Percentiles rank a stretch among this genome's conserved stretches.
phyloP scores from a whole-genome alignment of 2,329 filamentous ascomycete species.

The Leptosphaerulina australis region DNA sequence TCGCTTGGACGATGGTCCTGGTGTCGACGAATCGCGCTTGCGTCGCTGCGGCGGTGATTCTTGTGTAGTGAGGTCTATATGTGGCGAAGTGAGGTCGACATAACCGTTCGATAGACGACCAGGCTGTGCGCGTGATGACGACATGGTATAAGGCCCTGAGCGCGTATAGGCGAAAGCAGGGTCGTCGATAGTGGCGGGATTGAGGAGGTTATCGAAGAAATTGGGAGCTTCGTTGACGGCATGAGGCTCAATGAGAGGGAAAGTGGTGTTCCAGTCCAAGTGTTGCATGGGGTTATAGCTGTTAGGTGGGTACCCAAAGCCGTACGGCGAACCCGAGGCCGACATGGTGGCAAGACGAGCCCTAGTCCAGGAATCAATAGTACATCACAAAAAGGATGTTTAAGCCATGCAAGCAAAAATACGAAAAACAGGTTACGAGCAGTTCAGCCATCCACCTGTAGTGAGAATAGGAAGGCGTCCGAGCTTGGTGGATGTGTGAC shows the following conservation, averaged over 20 bases:
- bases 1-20: conserved; percentile 44
- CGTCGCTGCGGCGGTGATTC: conserved; percentile 30
- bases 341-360: conserved; percentile 15
- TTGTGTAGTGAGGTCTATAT: conserved; percentile 18
- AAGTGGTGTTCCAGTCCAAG: neutral
- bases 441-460: neutral
- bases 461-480: conserved; percentile 11
- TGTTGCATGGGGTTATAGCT: neutral
- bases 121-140: conserved; percentile 23
- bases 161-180: conserved; percentile 12
- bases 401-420: neutral
- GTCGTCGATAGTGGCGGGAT: conserved; percentile 6
- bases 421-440: neutral
- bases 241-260: neutral
- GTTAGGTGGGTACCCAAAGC: conserved; percentile 1
- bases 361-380: neutral
- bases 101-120: conserved; percentile 44
- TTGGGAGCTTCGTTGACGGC: neutral
- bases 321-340: conserved; percentile 7
- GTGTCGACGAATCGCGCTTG: conserved; percentile 29
- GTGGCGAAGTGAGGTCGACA: conserved; percentile 42
- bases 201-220: conserved; percentile 18
- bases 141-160: conserved; percentile 25
- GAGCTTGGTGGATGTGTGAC: conserved; percentile 2
- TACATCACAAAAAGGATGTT: neutral